Percentiles rank a stretch among this genome's conserved stretches.
Evolutionary conservation across 2,329 filamentous ascomycete species (phyloP).

Genomic region (Fusarium chlamydosporum): DNA sequence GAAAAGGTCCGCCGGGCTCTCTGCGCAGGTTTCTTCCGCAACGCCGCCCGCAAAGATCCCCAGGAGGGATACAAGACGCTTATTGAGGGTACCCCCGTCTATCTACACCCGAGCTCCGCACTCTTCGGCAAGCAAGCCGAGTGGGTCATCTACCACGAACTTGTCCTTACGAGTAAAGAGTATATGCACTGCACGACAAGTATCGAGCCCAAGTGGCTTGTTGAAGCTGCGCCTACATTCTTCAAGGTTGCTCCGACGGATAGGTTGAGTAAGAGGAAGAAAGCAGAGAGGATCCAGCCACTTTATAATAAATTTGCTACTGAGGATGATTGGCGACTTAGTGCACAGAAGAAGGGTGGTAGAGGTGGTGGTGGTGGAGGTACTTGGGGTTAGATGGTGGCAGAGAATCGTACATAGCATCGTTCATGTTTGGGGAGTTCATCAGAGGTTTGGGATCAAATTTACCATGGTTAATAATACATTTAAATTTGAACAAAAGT

Average conservation of each 20-base stretch:
- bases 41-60: slow-evolving; percentile 93
- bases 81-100: slow-evolving; percentile 94
- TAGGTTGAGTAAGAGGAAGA: slow-evolving; percentile 88
- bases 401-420: neutral
- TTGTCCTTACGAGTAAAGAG: slow-evolving; percentile 95
- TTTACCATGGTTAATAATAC: neutral
- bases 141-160: slow-evolving; percentile 92
- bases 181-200: slow-evolving; percentile 96
- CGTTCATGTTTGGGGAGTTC: neutral
- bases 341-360: slow-evolving; percentile 86
- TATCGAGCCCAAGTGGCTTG: slow-evolving; percentile 94
- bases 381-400: slow-evolving; percentile 80
- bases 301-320: slow-evolving; percentile 92
- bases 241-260: slow-evolving; percentile 97
- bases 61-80: slow-evolving; percentile 98
- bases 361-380: slow-evolving; percentile 88
- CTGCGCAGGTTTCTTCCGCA: slow-evolving; percentile 95
- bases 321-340: slow-evolving; percentile 95
- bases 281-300: slow-evolving; percentile 94
- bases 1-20: slow-evolving; percentile 89
- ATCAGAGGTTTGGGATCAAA: neutral
- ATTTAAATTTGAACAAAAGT: neutral
- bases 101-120: slow-evolving; percentile 91
- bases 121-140: slow-evolving; percentile 96
- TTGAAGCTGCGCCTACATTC: slow-evolving; percentile 97